Conservation (phyloP, 805 yeast genomes). For the Wickerhamomyces canadensis region DNA sequence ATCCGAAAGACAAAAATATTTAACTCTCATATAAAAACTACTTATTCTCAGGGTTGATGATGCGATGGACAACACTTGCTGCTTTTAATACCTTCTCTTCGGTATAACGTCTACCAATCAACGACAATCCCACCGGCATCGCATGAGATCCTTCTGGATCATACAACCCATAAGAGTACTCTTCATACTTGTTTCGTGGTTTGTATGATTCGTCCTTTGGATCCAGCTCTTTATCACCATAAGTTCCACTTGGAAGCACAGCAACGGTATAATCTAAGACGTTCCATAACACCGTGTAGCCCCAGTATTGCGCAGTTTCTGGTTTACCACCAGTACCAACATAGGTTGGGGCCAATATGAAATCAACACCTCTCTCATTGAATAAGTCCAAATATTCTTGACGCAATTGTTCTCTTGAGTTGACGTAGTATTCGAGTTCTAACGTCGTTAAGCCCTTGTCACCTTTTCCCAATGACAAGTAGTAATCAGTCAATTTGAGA, state of each 20-base stretch:
- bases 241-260: slow-evolving; percentile 54
- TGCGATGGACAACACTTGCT: slow-evolving; percentile 30
- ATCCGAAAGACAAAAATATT: too few relatives aligned
- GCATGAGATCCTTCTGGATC: slow-evolving; percentile 43
- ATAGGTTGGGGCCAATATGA: slow-evolving; percentile 62
- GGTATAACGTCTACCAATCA: slow-evolving; percentile 39
- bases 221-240: slow-evolving; percentile 41
- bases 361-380: slow-evolving; percentile 52
- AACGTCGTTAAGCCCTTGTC: slow-evolving; percentile 37
- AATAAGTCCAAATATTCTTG: slow-evolving; percentile 51
- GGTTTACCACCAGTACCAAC: slow-evolving; percentile 67
- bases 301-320: slow-evolving; percentile 65
- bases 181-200: slow-evolving; percentile 14
- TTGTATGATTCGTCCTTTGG: slow-evolving; percentile 29
- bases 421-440: slow-evolving; percentile 52
- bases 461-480: slow-evolving; percentile 54
- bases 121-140: slow-evolving; percentile 42
- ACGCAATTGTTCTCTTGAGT: slow-evolving; percentile 52
- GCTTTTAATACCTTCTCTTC: slow-evolving; percentile 42
- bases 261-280: slow-evolving; percentile 66
- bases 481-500: slow-evolving; percentile 57
- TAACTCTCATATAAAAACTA: too few relatives aligned
- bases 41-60: slow-evolving; percentile 4
- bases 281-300: slow-evolving; percentile 73
- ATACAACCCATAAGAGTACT: slow-evolving; percentile 21